Percentiles rank a stretch among this genome's conserved stretches.
These are phyloP conservation scores for Ganoderma lingzhi DNA, from an alignment of 1,284 basidiomycete genomes.

Conservation along the genomic window DNA sequence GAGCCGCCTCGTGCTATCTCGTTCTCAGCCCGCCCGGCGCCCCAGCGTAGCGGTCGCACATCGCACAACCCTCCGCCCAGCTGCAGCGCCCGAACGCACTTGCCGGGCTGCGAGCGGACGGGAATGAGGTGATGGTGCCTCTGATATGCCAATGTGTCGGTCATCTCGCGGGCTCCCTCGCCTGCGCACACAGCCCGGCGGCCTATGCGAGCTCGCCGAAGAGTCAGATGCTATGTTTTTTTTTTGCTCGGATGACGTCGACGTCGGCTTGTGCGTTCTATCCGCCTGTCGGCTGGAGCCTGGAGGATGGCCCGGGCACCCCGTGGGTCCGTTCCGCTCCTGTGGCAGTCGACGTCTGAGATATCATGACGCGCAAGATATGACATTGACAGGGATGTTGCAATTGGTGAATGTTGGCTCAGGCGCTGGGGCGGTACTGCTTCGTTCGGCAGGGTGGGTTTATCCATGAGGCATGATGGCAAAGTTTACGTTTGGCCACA, in stretches of 20 bases:
- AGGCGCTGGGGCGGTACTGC: background rate
- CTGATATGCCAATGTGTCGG: slow-evolving; percentile 1
- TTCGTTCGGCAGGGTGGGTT: background rate
- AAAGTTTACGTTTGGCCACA: slow-evolving; percentile 1
- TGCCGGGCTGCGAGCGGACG: slow-evolving; percentile 7
- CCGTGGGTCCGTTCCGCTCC: background rate
- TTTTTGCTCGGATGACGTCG: background rate
- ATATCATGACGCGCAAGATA: background rate
- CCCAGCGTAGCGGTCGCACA: background rate
- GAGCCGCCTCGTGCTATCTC: background rate
- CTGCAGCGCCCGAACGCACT: background rate
- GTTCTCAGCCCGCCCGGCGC: no score
- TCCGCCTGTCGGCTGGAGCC: slow-evolving; percentile 2
- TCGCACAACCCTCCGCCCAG: slow-evolving; percentile 9
- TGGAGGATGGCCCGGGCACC: slow-evolving; percentile 4
- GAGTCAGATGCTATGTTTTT: background rate
- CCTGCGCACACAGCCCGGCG: slow-evolving; percentile 14
- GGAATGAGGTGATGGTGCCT: slow-evolving; percentile 2
- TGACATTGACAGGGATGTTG: background rate
- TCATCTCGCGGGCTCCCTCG: background rate
- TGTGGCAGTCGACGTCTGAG: no score
- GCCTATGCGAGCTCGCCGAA: background rate
- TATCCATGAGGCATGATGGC: slow-evolving; percentile 2
- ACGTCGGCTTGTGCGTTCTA: background rate
- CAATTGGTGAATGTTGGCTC: background rate